Conservation (phyloP, 2,329 filamentous ascomycete species). For the Microdochium bolleyi region DNA sequence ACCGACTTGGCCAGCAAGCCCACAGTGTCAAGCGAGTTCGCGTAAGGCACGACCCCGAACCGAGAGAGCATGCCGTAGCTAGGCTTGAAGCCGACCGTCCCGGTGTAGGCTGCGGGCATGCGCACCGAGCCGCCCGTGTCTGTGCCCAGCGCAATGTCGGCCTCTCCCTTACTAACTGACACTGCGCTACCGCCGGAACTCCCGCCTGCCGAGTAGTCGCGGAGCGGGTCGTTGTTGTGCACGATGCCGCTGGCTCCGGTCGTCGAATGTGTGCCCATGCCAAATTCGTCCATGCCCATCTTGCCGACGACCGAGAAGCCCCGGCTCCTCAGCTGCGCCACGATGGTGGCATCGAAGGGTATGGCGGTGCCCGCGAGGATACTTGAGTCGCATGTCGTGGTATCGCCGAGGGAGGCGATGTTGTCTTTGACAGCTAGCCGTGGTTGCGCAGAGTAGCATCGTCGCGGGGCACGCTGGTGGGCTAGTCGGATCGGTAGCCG, state of each 20-base stretch:
- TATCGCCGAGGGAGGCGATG: constrained; percentile 55
- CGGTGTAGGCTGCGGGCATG: constrained; percentile 80
- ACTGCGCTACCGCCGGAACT: constrained; percentile 93
- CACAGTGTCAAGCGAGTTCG: constrained; percentile 87
- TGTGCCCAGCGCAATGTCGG: constrained; percentile 68
- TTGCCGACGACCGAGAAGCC: constrained; percentile 65
- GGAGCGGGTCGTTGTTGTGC: constrained; percentile 33
- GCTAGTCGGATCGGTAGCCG: background rate
- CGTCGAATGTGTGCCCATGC: constrained; percentile 80
- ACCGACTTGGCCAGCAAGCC: constrained; percentile 60
- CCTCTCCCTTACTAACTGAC: constrained; percentile 58
- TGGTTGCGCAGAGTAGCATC: constrained; percentile 15
- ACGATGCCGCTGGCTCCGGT: constrained; percentile 63
- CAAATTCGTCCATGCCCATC: constrained; percentile 93
- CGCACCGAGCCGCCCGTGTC: constrained; percentile 89
- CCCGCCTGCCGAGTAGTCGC: constrained; percentile 60
- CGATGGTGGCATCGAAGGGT: constrained; percentile 77
- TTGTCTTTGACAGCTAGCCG: constrained; percentile 68
- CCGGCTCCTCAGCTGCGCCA: constrained; percentile 54
- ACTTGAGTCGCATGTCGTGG: constrained; percentile 76
- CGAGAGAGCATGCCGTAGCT: constrained; percentile 83
- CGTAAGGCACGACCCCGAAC: constrained; percentile 83
- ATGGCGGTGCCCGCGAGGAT: constrained; percentile 65
- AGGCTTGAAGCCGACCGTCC: constrained; percentile 79
- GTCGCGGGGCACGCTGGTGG: background rate